These are phyloP conservation scores for Suillus decipiens DNA, from an alignment of 768 basidiomycete species.

Conservation along the genomic window DNA sequence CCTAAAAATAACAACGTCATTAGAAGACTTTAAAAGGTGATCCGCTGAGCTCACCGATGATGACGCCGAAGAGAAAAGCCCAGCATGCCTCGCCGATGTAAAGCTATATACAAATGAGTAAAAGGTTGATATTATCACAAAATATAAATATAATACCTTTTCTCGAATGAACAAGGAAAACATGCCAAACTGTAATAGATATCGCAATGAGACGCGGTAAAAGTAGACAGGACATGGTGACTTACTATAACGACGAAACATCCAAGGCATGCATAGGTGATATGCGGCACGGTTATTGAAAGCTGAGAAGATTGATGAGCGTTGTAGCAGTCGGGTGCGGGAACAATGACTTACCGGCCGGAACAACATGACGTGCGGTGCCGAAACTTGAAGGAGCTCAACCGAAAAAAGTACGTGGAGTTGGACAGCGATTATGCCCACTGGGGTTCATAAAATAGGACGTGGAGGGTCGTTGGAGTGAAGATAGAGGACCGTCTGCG, in stretches of 20 bases:
- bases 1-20: slow-evolving; percentile 42
- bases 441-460: slow-evolving; percentile 9
- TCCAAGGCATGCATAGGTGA: slow-evolving; percentile 77
- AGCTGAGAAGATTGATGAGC: slow-evolving; percentile 17
- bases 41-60: slow-evolving; percentile 60
- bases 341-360: slow-evolving; percentile 43
- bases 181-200: slow-evolving; percentile 79
- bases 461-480: background rate
- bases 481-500: slow-evolving; percentile 2
- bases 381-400: background rate
- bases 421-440: slow-evolving; percentile 1
- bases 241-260: slow-evolving; percentile 78
- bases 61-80: slow-evolving; percentile 92
- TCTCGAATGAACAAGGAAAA: slow-evolving; percentile 91
- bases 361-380: slow-evolving; percentile 45
- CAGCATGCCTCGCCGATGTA: slow-evolving; percentile 97
- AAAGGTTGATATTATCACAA: background rate
- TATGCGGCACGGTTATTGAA: slow-evolving; percentile 67
- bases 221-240: slow-evolving; percentile 13
- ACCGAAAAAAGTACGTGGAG: background rate
- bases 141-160: slow-evolving; percentile 56
- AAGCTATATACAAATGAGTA: slow-evolving; percentile 43
- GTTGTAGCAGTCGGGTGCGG: background rate
- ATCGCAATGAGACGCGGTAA: background rate
- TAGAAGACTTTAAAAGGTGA: slow-evolving; percentile 8